These are phyloP conservation scores for Plantago elongata DNA, from an alignment of 257 asterid species.

Conservation along the genomic window DNA sequence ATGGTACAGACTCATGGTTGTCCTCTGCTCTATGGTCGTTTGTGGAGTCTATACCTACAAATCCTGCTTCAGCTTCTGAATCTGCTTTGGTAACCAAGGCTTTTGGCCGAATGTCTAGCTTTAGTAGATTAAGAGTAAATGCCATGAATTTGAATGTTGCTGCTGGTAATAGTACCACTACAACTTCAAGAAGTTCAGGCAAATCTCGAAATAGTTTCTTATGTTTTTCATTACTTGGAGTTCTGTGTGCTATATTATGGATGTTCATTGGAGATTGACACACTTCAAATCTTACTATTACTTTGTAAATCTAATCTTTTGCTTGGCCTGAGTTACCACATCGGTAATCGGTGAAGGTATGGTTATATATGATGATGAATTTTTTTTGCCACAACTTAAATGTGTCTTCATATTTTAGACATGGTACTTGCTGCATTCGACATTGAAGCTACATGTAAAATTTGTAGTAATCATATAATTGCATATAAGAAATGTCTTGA, in stretches of 20 bases:
- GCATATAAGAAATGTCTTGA: no score
- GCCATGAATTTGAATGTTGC: slow-evolving; percentile 45
- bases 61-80: slow-evolving; percentile 97
- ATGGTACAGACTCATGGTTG: slow-evolving; percentile 70
- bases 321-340: slow-evolving; percentile 10
- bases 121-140: slow-evolving; percentile 59
- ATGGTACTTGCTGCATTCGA: no score
- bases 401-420: no score
- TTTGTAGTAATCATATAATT: no score
- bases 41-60: slow-evolving; percentile 96
- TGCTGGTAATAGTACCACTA: slow-evolving; percentile 40
- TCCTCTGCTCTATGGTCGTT: slow-evolving; percentile 78
- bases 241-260: slow-evolving; percentile 77
- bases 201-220: slow-evolving; percentile 45
- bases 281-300: slow-evolving; percentile 12
- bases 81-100: slow-evolving; percentile 72
- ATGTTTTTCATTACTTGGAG: slow-evolving; percentile 59
- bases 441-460: no score
- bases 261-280: slow-evolving; percentile 35
- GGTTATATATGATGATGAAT: neutral
- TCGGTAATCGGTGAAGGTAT: neutral
- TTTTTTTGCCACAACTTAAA: no score
- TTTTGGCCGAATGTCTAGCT: slow-evolving; percentile 87
- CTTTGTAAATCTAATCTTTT: slow-evolving; percentile 27
- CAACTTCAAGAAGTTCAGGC: slow-evolving; percentile 45